Conservation (phyloP, 2,329 filamentous ascomycete genomes). For the Trichoderma sp. region DNA sequence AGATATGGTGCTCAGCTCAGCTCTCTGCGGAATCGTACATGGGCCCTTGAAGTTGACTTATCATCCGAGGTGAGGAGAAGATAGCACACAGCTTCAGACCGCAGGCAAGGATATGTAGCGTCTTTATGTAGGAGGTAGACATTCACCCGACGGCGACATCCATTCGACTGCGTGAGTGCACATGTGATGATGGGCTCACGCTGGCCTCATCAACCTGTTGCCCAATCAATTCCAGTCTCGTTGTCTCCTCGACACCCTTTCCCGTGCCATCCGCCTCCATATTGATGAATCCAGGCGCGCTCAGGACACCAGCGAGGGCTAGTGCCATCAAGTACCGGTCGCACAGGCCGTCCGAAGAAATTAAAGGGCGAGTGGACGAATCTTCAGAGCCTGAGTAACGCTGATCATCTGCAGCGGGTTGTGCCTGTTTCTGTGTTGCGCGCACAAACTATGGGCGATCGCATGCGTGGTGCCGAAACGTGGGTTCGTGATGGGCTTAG, state of each 20-base stretch:
- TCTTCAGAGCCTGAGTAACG: background rate
- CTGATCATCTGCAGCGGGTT: constrained; percentile 8
- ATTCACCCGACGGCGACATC: background rate
- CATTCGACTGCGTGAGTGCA: background rate
- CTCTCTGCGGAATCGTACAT: background rate
- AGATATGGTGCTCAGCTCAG: background rate
- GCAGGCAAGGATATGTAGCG: background rate
- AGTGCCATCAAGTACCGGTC: background rate
- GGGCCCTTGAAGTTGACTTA: constrained; percentile 2
- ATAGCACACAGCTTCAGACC: background rate
- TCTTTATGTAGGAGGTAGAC: background rate
- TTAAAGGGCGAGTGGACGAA: constrained; percentile 13
- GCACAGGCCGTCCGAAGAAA: background rate
- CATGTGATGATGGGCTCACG: background rate
- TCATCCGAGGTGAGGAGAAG: background rate
- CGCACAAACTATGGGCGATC: background rate
- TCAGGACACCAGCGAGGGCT: background rate
- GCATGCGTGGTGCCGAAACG: constrained; percentile 8
- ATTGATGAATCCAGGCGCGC: background rate
- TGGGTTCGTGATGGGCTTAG: constrained; percentile 9
- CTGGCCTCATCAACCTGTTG: background rate
- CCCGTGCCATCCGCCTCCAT: background rate
- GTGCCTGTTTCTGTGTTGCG: background rate
- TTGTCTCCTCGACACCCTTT: background rate
- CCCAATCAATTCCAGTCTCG: background rate